Evolutionary conservation across 495 filamentous ascomycete species (phyloP), one percentile per base, ranked within the genome.

Genomic region (Trichocladium uniseriatum): DNA sequence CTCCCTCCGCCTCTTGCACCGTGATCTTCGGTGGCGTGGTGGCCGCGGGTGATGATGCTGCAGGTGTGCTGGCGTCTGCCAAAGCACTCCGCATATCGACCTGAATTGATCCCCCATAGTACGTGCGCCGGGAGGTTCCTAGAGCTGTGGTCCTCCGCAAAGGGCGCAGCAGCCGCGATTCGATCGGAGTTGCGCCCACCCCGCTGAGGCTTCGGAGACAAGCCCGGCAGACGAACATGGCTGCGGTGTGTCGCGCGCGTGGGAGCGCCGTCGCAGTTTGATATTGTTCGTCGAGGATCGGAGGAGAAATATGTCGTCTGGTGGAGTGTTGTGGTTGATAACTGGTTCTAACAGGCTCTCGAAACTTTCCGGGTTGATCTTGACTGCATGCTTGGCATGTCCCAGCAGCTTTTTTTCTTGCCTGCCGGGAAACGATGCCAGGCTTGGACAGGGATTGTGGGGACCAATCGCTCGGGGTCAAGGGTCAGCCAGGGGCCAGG

Each of bases 201-300:
- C 55, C 54, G 43, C 45, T 63, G 11, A 56, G 43, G 41, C 27
- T 44, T 29, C 62, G 58, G 29, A 62, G 48, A 32, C 70, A 74
- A 22, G 63, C 54, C 32, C 62, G 58, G 42, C 71, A 71, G 44
- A 62, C 58, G 41, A 67, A 71, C 71, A 73, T 74, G 53, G 43
- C 45, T 28, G 41, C 28, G 41, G 19, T 14, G 15, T 16, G 45
- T 21, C 21, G 15, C 10, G 16, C 13, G 16, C 6, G 1, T 20
- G 45, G 22, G 18, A 28, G 9, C 38, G 29, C 6, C 29, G 32
- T 46, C 19, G 21, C 24, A 10, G 32, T 18, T 18, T 27, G 43
- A 15, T 31, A 7, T 0, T 40, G 6, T 18, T 5, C 1, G 22
- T 14, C n/a, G 6, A 14, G 15, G 8, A n/a, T 9, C 22, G 10